These are phyloP conservation scores for Brassica incana DNA, from an alignment of 345 rosid genomes.

Conservation along the genomic window DNA sequence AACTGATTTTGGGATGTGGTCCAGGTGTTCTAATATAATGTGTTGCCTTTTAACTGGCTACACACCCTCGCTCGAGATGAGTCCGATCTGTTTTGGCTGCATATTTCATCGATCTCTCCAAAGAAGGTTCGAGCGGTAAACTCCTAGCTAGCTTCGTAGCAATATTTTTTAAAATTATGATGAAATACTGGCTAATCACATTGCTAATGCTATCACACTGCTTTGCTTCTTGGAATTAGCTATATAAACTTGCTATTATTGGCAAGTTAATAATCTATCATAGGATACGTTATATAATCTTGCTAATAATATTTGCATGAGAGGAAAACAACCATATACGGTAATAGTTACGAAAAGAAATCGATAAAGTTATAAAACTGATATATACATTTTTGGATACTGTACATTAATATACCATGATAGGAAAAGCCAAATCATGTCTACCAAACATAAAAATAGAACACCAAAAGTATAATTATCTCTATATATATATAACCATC, in stretches of 20 bases:
- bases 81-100: not conserved
- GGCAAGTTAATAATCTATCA: conserved; percentile 12
- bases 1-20: not conserved
- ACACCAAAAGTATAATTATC: conserved; percentile 6
- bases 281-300: not conserved
- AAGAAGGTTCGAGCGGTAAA: not conserved
- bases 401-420: conserved; percentile 12
- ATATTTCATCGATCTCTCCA: not conserved
- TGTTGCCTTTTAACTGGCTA: not conserved
- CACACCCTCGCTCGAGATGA: not conserved
- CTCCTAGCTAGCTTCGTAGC: not conserved
- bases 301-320: not conserved
- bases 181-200: no score
- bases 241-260: conserved; percentile 15
- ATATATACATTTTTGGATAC: not conserved
- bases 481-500: conserved; percentile 23
- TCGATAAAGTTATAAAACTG: not conserved
- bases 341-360: not conserved
- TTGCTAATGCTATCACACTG: not conserved
- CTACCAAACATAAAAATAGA: conserved; percentile 28
- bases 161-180: no score
- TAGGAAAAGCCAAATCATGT: conserved; percentile 28
- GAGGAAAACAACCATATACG: not conserved
- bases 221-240: not conserved
- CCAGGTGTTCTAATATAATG: not conserved